Percentiles rank a stretch among this genome's conserved stretches.
These are phyloP conservation scores for Vigna trinervia DNA, from an alignment of 306 rosid species.

Conservation along the genomic window DNA sequence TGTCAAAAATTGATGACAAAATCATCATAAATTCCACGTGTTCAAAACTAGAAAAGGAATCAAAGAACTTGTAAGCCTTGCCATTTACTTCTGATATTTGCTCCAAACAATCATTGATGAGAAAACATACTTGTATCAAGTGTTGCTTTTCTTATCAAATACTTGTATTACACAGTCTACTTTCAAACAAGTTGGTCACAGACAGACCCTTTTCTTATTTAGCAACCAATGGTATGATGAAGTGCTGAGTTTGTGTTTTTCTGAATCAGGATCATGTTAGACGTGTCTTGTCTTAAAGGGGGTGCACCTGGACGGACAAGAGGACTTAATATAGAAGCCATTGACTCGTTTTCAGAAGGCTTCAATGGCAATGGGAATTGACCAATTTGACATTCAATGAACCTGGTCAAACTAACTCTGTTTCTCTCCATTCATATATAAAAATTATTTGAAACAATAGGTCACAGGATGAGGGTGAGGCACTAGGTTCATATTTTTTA, in stretches of 20 bases:
- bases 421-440: slow-evolving; percentile 40
- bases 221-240: not conserved
- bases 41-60: slow-evolving; percentile 56
- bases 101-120: not conserved
- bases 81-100: not conserved
- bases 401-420: slow-evolving; percentile 54
- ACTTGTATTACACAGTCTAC: not conserved
- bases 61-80: slow-evolving; percentile 69
- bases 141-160: not conserved
- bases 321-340: slow-evolving; percentile 66
- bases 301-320: slow-evolving; percentile 96
- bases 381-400: slow-evolving; percentile 52
- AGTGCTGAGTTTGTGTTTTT: slow-evolving; percentile 20
- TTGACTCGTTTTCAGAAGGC: slow-evolving; percentile 55
- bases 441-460: slow-evolving; percentile 29
- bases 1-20: slow-evolving; percentile 65
- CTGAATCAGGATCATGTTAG: slow-evolving; percentile 73
- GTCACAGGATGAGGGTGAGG: slow-evolving; percentile 13
- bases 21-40: slow-evolving; percentile 61
- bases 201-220: not conserved
- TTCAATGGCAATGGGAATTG: slow-evolving; percentile 37
- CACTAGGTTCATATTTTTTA: slow-evolving; percentile 34
- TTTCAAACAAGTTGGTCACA: not conserved
- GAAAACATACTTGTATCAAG: not conserved
- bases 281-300: slow-evolving; percentile 74